Evolutionary conservation across 2,329 filamentous ascomycete species (phyloP), one percentile per base, ranked within the genome.

Genomic region (Aspergillus quadricinctus): DNA sequence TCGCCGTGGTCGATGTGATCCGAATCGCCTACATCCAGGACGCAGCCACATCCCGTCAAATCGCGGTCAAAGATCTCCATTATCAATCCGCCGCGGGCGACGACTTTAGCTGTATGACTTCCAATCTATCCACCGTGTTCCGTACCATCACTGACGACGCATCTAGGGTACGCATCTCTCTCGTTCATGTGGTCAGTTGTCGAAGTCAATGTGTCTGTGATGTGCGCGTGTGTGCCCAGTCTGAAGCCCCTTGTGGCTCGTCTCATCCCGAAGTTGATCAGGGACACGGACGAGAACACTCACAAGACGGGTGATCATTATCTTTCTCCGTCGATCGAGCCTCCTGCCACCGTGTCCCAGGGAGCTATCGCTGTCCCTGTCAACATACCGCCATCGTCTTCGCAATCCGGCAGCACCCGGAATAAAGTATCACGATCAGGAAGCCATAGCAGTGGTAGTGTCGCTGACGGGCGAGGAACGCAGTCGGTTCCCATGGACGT

Each of bases 121-220:
- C 27, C 9, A 25, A n/a, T 40, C 53, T 29, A 27, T 21, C 14
- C n/a, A 7, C 11, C 17, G 21, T 5, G 5, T 7, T n/a, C 25
- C 25, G 2, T 10, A 31, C 10, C 8, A 25, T 28, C 9, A 3
- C 27, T 56, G 19, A 50, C 37, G n/a, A 23, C 14, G 23, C 43
- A 56, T 86, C 85, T 81, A 54, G 90, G 85, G 86, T 92, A 93
- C 68, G 89, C 90, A 0, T 90, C 90, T 0, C 76, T 92, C 4
- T 90, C 90, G 0, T 88, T 95, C 68, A 93, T 96, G 89, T 97
- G 92, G 93, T 93, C 89, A 17, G 89, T 88, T 11, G 86, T 97
- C 53, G 92, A 97, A 72, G 91, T 96, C 67, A 94, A 96, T 62
- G 80, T 95, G 1, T 92, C 91, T 19, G 92, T 97, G 64, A 88